Evolutionary conservation across 768 basidiomycete species (phyloP).

Genomic region (Guyanaporus albipodus): DNA sequence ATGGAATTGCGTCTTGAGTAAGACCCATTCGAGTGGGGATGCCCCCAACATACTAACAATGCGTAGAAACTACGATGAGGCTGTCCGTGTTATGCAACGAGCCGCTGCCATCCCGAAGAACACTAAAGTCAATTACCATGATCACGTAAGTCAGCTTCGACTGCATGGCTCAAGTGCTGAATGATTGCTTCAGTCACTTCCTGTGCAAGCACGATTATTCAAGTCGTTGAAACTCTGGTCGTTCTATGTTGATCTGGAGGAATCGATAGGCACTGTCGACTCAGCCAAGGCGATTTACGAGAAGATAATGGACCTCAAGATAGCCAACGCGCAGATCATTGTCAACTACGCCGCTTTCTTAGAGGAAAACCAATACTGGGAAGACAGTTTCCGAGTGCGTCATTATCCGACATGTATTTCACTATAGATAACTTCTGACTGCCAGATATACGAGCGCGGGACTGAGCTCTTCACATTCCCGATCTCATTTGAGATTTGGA

Average conservation of each 20-base stretch:
- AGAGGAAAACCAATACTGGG: slow-evolving; percentile 97
- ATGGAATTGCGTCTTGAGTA: slow-evolving; percentile 96
- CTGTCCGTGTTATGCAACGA: slow-evolving; percentile 94
- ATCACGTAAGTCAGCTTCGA: slow-evolving; percentile 60
- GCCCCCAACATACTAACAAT: slow-evolving; percentile 8
- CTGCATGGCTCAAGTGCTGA: slow-evolving; percentile 10
- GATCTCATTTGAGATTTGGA: slow-evolving; percentile 98
- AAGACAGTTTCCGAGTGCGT: slow-evolving; percentile 97
- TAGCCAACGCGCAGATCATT: slow-evolving; percentile 97
- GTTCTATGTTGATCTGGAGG: slow-evolving; percentile 96
- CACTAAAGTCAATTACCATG: slow-evolving; percentile 87
- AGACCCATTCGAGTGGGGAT: slow-evolving; percentile 29
- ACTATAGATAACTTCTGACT: slow-evolving; percentile 8
- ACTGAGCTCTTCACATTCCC: slow-evolving; percentile 98
- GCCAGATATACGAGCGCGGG: slow-evolving; percentile 90
- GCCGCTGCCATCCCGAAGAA: slow-evolving; percentile 89
- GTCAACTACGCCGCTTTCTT: slow-evolving; percentile 96
- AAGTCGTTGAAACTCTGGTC: slow-evolving; percentile 99
- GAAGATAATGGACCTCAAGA: slow-evolving; percentile 92
- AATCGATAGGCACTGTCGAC: slow-evolving; percentile 92
- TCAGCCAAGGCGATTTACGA: slow-evolving; percentile 92
- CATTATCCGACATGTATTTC: slow-evolving; percentile 1
- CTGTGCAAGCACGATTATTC: slow-evolving; percentile 88
- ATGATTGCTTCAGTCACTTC: slow-evolving; percentile 51
- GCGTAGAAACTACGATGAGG: slow-evolving; percentile 92